phyloP scores from a whole-genome alignment of 208 protist genomes.

The Leishmania aethiopica region DNA sequence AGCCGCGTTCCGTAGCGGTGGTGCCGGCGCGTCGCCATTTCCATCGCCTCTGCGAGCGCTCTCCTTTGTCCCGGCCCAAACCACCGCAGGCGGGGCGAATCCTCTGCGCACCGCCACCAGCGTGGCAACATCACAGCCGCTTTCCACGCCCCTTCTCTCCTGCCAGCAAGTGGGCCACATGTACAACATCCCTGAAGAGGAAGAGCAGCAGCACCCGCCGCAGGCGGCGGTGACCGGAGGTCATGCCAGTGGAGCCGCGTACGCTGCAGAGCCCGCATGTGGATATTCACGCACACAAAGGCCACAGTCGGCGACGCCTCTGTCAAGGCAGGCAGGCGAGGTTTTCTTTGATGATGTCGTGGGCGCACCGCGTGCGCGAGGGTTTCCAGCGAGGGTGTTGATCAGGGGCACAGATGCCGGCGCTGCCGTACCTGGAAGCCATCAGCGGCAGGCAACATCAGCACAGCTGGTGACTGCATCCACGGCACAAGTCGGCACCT shows the following conservation, averaged over 20 bases:
- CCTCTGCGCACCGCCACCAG: neutral
- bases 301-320: neutral
- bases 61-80: constrained; percentile 1
- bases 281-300: neutral
- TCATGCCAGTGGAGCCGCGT: neutral
- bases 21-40: neutral
- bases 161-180: neutral
- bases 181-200: constrained; percentile 10
- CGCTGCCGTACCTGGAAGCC: neutral
- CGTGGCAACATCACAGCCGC: neutral
- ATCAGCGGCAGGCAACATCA: neutral
- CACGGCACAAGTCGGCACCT: neutral
- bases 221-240: neutral
- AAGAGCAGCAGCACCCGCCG: neutral
- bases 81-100: neutral
- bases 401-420: neutral
- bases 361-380: neutral
- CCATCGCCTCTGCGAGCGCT: constrained; percentile 5
- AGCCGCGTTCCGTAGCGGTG: neutral
- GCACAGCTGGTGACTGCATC: neutral
- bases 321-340: neutral
- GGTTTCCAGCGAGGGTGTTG: neutral
- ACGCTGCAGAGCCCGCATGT: neutral
- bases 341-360: constrained; percentile 8
- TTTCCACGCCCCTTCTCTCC: neutral